These are phyloP conservation scores for Xylaria sp. DNA, from an alignment of 2,329 filamentous ascomycete genomes.

Conservation along the genomic window DNA sequence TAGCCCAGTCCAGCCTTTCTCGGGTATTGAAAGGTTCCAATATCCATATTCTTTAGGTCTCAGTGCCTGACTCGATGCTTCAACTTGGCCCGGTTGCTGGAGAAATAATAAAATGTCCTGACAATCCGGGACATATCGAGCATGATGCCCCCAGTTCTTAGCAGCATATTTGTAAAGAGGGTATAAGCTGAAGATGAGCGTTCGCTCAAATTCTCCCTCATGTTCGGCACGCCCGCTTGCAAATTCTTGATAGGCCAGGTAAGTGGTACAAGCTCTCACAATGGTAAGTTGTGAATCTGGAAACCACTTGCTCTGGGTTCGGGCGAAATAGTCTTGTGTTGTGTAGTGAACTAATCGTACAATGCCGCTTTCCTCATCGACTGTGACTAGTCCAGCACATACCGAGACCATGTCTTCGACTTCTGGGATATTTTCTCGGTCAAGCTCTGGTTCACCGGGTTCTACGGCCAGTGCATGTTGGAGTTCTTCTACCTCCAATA, in stretches of 20 bases:
- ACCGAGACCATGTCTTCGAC: slow-evolving; percentile 51
- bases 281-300: slow-evolving; percentile 40
- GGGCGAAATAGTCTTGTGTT: slow-evolving; percentile 57
- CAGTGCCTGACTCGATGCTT: slow-evolving; percentile 12
- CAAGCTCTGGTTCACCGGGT: slow-evolving; percentile 42
- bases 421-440: slow-evolving; percentile 51
- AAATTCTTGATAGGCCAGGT: slow-evolving; percentile 22
- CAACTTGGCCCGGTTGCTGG: slow-evolving; percentile 13
- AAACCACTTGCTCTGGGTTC: slow-evolving; percentile 49
- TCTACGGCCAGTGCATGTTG: slow-evolving; percentile 57
- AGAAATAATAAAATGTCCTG: slow-evolving; percentile 7
- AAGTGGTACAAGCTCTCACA: slow-evolving; percentile 19
- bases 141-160: slow-evolving; percentile 25
- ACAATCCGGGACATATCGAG: neutral
- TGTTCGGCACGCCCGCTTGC: neutral
- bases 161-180: slow-evolving; percentile 27
- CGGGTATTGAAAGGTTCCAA: no score
- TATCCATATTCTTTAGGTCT: no score
- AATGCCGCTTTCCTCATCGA: slow-evolving; percentile 54
- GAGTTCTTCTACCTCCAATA: slow-evolving; percentile 52
- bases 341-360: slow-evolving; percentile 61
- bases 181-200: neutral
- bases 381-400: slow-evolving; percentile 56
- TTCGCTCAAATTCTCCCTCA: neutral
- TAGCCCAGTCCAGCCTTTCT: slow-evolving; percentile 4